A percentile compares a stretch with the other conserved stretches of the same genome.
Conservation (phyloP, 768 basidiomycete genomes). For the Goffeauzyma gilvescens region DNA sequence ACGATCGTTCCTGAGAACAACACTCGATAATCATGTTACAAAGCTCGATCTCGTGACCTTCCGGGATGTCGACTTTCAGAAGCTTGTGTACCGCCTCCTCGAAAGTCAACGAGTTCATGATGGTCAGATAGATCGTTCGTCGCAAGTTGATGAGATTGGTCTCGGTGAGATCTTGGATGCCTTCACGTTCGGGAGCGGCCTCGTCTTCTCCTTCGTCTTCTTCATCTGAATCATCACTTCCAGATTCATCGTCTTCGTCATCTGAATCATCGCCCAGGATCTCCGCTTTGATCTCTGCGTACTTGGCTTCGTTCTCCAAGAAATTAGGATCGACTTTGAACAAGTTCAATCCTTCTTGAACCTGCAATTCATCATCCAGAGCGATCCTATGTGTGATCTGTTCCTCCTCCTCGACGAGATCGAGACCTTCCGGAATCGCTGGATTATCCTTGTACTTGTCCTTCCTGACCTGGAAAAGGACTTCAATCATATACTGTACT, state of each 20-base stretch:
- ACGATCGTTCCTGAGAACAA: constrained; percentile 97
- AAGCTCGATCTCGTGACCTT: constrained; percentile 91
- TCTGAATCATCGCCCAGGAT: constrained; percentile 60
- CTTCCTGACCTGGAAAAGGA: constrained; percentile 94
- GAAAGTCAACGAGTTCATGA: constrained; percentile 96
- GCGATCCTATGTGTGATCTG: constrained; percentile 88
- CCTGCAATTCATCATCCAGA: constrained; percentile 78
- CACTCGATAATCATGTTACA: constrained; percentile 99
- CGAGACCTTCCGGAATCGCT: constrained; percentile 76
- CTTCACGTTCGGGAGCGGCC: constrained; percentile 54
- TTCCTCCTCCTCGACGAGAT: constrained; percentile 93
- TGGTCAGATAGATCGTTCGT: constrained; percentile 82
- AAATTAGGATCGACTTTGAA: constrained; percentile 86
- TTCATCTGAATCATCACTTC: constrained; percentile 40
- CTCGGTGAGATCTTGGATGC: constrained; percentile 83
- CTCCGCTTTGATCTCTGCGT: constrained; percentile 73
- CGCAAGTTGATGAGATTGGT: constrained; percentile 91
- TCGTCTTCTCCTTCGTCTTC: constrained; percentile 42
- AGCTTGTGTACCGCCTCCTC: constrained; percentile 98
- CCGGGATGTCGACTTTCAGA: constrained; percentile 72
- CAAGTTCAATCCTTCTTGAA: constrained; percentile 85
- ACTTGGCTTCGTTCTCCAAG: constrained; percentile 80
- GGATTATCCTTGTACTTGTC: constrained; percentile 99
- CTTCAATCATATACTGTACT: constrained; percentile 99
- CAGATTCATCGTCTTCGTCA: constrained; percentile 39